phyloP scores from a whole-genome alignment of 1,284 basidiomycete genomes.

The Pascua guehoae region DNA sequence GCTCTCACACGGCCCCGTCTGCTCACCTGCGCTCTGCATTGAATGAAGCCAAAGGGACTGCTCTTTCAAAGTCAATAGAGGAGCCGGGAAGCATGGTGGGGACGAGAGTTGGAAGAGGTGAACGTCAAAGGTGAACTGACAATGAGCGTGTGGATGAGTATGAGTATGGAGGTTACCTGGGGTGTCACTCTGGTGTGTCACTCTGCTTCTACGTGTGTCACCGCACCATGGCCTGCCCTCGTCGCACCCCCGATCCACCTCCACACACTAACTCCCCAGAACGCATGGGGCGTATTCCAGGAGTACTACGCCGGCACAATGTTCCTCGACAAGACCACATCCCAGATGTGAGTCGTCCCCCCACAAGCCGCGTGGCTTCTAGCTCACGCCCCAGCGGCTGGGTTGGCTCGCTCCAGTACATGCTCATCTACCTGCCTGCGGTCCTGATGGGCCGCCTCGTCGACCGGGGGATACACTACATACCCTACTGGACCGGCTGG shows the following conservation, averaged over 20 bases:
- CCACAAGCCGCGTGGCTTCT: background rate
- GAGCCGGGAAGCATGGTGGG: too few relatives aligned
- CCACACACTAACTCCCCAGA: constrained; percentile 4
- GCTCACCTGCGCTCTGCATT: too few relatives aligned
- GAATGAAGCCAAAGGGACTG: too few relatives aligned
- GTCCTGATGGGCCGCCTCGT: constrained; percentile 57
- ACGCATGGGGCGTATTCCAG: constrained; percentile 26
- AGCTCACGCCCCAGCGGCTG: constrained; percentile 50
- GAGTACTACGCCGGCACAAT: constrained; percentile 16
- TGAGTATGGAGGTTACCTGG: background rate
- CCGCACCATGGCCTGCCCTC: too few relatives aligned
- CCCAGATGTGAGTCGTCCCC: constrained; percentile 14
- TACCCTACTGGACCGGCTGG: constrained; percentile 51
- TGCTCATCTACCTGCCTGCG: constrained; percentile 48
- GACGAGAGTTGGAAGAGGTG: too few relatives aligned
- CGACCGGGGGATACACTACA: constrained; percentile 56
- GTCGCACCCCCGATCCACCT: too few relatives aligned
- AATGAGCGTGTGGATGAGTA: background rate
- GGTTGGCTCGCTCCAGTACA: constrained; percentile 67
- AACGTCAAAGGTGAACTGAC: background rate
- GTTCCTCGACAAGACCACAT: constrained; percentile 14
- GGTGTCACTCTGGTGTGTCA: background rate
- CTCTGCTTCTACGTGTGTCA: background rate
- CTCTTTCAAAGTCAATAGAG: too few relatives aligned
- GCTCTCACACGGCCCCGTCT: too few relatives aligned